Conservation (phyloP, 768 basidiomycete genomes). For the Pleurotus djamor region DNA sequence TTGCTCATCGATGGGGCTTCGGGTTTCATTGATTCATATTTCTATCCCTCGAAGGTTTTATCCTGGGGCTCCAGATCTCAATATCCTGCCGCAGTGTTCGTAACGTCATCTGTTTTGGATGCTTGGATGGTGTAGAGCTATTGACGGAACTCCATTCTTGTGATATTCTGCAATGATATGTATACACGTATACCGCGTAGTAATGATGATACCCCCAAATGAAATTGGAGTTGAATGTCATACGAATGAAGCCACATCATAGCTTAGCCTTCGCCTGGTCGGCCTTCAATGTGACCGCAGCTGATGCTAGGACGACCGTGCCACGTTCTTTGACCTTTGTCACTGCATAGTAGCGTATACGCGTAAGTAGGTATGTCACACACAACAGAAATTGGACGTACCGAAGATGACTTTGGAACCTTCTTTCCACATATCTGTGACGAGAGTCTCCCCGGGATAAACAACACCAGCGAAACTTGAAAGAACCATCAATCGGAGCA, state of each 20-base stretch:
- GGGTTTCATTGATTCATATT: neutral
- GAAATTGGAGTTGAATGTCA: no score
- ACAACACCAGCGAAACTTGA: slow-evolving; percentile 84
- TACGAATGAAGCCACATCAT: slow-evolving; percentile 23
- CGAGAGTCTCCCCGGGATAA: slow-evolving; percentile 92
- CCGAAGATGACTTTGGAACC: slow-evolving; percentile 88
- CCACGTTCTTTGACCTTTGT: slow-evolving; percentile 89
- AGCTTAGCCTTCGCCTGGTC: slow-evolving; percentile 57
- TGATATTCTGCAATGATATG: no score
- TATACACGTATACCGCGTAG: no score
- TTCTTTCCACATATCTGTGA: slow-evolving; percentile 99
- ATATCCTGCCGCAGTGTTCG: slow-evolving; percentile 1
- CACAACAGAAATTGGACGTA: slow-evolving; percentile 34
- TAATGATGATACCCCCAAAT: no score
- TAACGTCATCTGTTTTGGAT: neutral
- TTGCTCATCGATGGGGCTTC: neutral
- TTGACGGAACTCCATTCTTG: no score
- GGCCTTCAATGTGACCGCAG: slow-evolving; percentile 72
- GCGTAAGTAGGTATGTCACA: slow-evolving; percentile 1
- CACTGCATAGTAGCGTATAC: slow-evolving; percentile 36
- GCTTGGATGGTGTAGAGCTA: no score
- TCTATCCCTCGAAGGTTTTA: slow-evolving; percentile 21
- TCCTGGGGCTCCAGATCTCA: slow-evolving; percentile 18
- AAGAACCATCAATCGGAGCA: neutral
- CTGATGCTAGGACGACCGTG: slow-evolving; percentile 68